Conservation (phyloP, 306 rosid genomes). For the Sindora glabra region DNA sequence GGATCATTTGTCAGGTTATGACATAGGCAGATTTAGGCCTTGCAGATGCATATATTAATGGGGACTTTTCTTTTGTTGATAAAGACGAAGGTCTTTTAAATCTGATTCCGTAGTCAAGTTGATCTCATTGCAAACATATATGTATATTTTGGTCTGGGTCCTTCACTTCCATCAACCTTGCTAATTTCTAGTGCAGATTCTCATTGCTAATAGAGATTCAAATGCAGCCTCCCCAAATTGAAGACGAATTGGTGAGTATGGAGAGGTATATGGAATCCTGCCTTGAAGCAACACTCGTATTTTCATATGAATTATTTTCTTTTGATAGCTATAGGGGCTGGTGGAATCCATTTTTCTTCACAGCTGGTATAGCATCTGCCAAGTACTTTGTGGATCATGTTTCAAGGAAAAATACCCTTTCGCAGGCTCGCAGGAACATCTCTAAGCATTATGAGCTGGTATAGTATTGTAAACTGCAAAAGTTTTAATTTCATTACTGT, state of each 20-base stretch:
- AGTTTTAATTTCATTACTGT: background rate
- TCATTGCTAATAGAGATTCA: constrained; percentile 72
- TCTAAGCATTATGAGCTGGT: constrained; percentile 90
- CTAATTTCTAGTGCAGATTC: constrained; percentile 45
- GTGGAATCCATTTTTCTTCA: constrained; percentile 85
- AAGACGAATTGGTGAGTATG: constrained; percentile 44
- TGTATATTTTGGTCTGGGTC: background rate
- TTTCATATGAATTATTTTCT: background rate
- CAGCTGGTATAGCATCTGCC: constrained; percentile 69
- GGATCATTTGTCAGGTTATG: constrained; percentile 48
- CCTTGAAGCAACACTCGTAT: background rate
- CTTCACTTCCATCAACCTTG: too few relatives aligned
- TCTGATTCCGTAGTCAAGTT: constrained; percentile 43
- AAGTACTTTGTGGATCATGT: constrained; percentile 62
- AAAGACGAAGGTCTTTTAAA: constrained; percentile 67
- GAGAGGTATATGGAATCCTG: background rate
- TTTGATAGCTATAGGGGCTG: constrained; percentile 54
- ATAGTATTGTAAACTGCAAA: background rate
- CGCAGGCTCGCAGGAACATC: constrained; percentile 88
- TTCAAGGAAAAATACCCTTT: constrained; percentile 73
- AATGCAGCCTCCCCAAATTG: constrained; percentile 36
- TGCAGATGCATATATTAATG: constrained; percentile 80
- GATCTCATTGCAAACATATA: background rate
- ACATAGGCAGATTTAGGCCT: constrained; percentile 91
- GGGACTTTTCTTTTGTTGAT: constrained; percentile 66